phyloP scores from a whole-genome alignment of 768 basidiomycete species.

The Pholiota conissans region DNA sequence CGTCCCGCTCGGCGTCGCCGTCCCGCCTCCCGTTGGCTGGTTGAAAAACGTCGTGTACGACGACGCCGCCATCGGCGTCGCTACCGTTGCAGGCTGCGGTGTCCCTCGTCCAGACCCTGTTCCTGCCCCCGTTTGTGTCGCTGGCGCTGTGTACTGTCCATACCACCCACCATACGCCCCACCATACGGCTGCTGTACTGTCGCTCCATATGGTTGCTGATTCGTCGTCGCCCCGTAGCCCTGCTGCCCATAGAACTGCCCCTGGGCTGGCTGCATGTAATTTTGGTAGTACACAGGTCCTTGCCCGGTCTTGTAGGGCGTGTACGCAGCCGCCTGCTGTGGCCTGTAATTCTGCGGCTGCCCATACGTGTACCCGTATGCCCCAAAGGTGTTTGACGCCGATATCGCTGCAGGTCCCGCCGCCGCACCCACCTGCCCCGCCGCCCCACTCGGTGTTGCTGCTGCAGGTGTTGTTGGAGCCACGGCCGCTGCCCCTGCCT shows the following conservation, averaged over 20 bases:
- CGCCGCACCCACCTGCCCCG: slow-evolving; percentile 14
- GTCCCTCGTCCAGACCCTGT: slow-evolving; percentile 29
- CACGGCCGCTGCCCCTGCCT: slow-evolving; percentile 28
- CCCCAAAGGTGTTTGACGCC: slow-evolving; percentile 29
- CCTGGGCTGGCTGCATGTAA: slow-evolving; percentile 21
- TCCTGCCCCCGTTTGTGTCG: slow-evolving; percentile 22
- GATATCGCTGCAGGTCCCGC: slow-evolving; percentile 24
- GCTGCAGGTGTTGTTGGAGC: slow-evolving; percentile 29
- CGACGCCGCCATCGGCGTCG: slow-evolving; percentile 24
- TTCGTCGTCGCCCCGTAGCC: slow-evolving; percentile 32
- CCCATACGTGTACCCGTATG: slow-evolving; percentile 36
- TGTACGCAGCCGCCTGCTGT: slow-evolving; percentile 27
- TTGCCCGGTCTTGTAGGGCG: slow-evolving; percentile 37
- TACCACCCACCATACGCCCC: slow-evolving; percentile 28
- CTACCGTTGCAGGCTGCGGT: slow-evolving; percentile 26
- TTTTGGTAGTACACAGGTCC: slow-evolving; percentile 30
- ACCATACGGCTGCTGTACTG: slow-evolving; percentile 32
- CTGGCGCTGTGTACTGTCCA: slow-evolving; percentile 25
- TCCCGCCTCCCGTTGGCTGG: slow-evolving; percentile 45
- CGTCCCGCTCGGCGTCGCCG: slow-evolving; percentile 35
- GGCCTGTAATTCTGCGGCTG: slow-evolving; percentile 28
- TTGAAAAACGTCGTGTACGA: slow-evolving; percentile 30
- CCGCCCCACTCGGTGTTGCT: slow-evolving; percentile 16
- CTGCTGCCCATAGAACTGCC: slow-evolving; percentile 34
- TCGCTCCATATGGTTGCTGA: slow-evolving; percentile 33